Conservation (phyloP, 73 alveolate species). For the Blepharisma stoltei region DNA sequence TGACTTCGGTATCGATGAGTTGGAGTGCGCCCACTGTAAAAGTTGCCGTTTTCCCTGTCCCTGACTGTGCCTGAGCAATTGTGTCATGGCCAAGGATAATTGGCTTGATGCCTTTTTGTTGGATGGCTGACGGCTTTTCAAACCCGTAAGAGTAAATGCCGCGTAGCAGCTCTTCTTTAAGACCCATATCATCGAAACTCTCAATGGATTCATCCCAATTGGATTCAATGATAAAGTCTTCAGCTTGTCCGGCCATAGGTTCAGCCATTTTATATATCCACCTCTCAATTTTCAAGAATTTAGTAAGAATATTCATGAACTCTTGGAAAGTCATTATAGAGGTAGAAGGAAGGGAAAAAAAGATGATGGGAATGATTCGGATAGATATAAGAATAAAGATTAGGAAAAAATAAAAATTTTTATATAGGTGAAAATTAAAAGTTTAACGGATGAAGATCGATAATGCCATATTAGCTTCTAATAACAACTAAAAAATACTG, state of each 20-base stretch:
- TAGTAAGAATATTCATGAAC: no score
- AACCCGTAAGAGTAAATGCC: conserved; percentile 88
- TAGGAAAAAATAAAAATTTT: no score
- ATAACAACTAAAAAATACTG: no score
- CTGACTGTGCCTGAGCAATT: conserved; percentile 91
- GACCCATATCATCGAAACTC: conserved; percentile 24
- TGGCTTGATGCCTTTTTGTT: conserved; percentile 93
- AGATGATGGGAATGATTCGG: no score
- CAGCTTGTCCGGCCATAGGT: conserved; percentile 20
- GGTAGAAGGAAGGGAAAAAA: no score
- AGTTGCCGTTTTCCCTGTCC: conserved; percentile 98
- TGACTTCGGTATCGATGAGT: conserved; percentile 73
- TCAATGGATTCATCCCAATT: conserved; percentile 21
- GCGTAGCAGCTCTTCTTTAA: conserved; percentile 45
- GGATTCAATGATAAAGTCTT: conserved; percentile 24
- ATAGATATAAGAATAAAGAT: no score
- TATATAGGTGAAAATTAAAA: no score
- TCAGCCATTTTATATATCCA: no score
- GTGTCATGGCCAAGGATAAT: conserved; percentile 87
- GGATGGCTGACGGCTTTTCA: conserved; percentile 96
- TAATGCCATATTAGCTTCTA: no score
- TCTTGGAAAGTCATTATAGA: no score
- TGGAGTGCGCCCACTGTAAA: conserved; percentile 85
- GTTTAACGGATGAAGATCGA: no score
- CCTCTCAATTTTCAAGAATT: no score